These are phyloP conservation scores for Leccinum pachyderme DNA, from an alignment of 1,284 basidiomycete genomes.

Conservation along the genomic window DNA sequence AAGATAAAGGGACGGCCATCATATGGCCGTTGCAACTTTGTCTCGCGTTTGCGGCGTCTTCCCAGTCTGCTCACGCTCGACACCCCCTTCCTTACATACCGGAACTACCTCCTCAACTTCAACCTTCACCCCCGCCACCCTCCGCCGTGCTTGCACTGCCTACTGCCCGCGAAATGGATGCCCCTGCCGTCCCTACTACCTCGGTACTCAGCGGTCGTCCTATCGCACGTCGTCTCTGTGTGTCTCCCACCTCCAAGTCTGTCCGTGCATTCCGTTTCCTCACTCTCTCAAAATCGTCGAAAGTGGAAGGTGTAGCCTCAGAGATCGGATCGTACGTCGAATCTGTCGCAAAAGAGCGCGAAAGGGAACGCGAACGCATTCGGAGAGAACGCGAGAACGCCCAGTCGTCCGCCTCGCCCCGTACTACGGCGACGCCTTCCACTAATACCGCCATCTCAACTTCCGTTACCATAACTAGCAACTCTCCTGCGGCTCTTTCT, in stretches of 20 bases:
- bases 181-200: conserved; percentile 1
- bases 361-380: conserved; percentile 68
- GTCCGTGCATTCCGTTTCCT: conserved; percentile 25
- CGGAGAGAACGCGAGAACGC: conserved; percentile 58
- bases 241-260: conserved; percentile 24
- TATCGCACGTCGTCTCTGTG: conserved; percentile 24
- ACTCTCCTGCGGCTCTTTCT: conserved; percentile 18
- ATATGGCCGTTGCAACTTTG: conserved; percentile 68
- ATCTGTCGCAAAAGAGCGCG: conserved; percentile 65
- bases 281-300: conserved; percentile 25
- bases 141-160: conserved; percentile 16
- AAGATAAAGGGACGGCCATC: conserved; percentile 71
- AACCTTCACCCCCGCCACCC: conserved; percentile 52
- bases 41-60: conserved; percentile 45
- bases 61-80: conserved; percentile 40
- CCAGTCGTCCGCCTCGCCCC: conserved; percentile 40
- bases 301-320: conserved; percentile 42
- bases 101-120: conserved; percentile 61
- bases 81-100: conserved; percentile 54
- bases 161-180: conserved; percentile 7
- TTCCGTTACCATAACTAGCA: conserved; percentile 6
- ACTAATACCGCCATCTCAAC: conserved; percentile 15
- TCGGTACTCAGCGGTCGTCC: conserved; percentile 17
- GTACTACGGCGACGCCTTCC: conserved; percentile 30
- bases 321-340: conserved; percentile 70